Conservation (phyloP, 441 rosid genomes). For the Pelargonium myrrhifolium region DNA sequence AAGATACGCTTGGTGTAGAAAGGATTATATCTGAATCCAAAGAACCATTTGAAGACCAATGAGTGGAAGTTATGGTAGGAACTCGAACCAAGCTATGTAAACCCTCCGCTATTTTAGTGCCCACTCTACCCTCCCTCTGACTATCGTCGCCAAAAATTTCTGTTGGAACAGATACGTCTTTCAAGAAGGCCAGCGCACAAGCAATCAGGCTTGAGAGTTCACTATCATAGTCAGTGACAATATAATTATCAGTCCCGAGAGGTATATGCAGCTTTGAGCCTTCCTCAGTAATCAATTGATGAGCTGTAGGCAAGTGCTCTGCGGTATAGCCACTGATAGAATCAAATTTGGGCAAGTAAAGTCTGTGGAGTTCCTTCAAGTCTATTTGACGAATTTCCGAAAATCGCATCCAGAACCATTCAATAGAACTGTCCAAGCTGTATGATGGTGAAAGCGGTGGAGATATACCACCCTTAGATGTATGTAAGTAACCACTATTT, state of each 20-base stretch:
- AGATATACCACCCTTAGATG: constrained; percentile 22
- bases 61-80: constrained; percentile 38
- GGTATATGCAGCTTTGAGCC: constrained; percentile 69
- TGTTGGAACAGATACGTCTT: constrained; percentile 30
- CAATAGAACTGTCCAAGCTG: constrained; percentile 38
- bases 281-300: constrained; percentile 66
- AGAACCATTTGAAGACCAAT: constrained; percentile 53
- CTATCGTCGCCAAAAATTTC: constrained; percentile 28
- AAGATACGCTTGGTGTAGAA: constrained; percentile 32
- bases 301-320: constrained; percentile 36
- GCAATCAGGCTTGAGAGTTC: constrained; percentile 92
- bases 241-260: constrained; percentile 41
- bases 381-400: constrained; percentile 51
- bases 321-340: constrained; percentile 32
- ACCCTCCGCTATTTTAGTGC: constrained; percentile 27
- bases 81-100: constrained; percentile 25
- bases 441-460: constrained; percentile 29
- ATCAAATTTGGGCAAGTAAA: constrained; percentile 50
- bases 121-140: constrained; percentile 23
- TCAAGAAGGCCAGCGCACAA: constrained; percentile 65
- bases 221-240: constrained; percentile 80
- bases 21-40: constrained; percentile 47
- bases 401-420: constrained; percentile 86
- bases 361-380: constrained; percentile 50
- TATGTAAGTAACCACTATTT: constrained; percentile 17